These are phyloP conservation scores for Lecanicillium sp. DNA, from an alignment of 2,329 filamentous ascomycete genomes.

Conservation along the genomic window DNA sequence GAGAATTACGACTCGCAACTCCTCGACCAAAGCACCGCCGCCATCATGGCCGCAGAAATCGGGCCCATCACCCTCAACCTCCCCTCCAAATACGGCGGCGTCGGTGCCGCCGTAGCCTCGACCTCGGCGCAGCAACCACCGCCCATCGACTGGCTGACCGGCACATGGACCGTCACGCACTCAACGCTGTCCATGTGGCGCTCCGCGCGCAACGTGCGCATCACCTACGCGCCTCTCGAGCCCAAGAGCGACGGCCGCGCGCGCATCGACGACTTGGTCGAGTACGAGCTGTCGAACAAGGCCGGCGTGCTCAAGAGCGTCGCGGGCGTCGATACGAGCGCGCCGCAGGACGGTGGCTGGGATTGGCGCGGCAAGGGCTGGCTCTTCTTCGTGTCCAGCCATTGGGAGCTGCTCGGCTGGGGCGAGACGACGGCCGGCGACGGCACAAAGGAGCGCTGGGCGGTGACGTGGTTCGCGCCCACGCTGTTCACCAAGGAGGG, in stretches of 20 bases:
- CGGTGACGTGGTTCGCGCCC: constrained; percentile 77
- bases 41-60: constrained; percentile 1
- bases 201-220: constrained; percentile 70
- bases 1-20: too few species aligned
- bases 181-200: constrained; percentile 77
- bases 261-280: constrained; percentile 65
- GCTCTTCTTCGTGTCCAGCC: constrained; percentile 63
- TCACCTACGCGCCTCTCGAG: constrained; percentile 61
- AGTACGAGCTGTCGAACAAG: constrained; percentile 53
- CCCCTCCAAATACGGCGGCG: constrained; percentile 4
- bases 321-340: constrained; percentile 55
- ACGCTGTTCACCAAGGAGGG: constrained; percentile 80
- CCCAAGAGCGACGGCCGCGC: constrained; percentile 31
- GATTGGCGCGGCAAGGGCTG: constrained; percentile 74
- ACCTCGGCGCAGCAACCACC: too few species aligned
- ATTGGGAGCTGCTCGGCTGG: constrained; percentile 79
- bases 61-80: constrained; percentile 8
- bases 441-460: constrained; percentile 54
- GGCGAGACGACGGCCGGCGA: constrained; percentile 46
- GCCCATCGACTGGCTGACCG: constrained; percentile 51
- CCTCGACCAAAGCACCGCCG: too few species aligned
- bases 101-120: neutral
- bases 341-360: constrained; percentile 43
- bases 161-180: constrained; percentile 70
- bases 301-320: constrained; percentile 52